Evolutionary conservation across 2,329 filamentous ascomycete species (phyloP).

Genomic region (Scytalidium sp.): DNA sequence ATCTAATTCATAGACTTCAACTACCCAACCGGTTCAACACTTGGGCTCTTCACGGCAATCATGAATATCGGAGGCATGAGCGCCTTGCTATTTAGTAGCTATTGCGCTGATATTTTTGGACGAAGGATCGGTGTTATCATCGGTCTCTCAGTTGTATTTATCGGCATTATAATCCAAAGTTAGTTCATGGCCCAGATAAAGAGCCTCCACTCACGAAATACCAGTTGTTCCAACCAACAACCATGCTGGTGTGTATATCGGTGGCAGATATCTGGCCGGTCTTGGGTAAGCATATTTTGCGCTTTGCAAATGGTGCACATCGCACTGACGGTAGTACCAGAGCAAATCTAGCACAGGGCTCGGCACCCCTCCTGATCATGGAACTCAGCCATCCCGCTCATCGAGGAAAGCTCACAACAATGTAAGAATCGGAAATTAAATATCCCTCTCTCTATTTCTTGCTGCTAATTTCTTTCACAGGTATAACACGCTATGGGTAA

Average conservation of each 20-base stretch:
- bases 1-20: constrained; percentile 13
- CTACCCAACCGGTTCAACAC: constrained; percentile 24
- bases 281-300: constrained; percentile 32
- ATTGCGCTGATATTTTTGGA: constrained; percentile 40
- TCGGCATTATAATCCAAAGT: constrained; percentile 35
- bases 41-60: constrained; percentile 39
- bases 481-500: constrained; percentile 36
- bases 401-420: constrained; percentile 30
- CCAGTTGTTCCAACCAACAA: constrained; percentile 24
- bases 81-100: constrained; percentile 40
- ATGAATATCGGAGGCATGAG: constrained; percentile 41
- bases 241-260: constrained; percentile 33
- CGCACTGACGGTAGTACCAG: too few species aligned
- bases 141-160: constrained; percentile 36
- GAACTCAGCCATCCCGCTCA: constrained; percentile 34
- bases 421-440: constrained; percentile 26
- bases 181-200: too few species aligned
- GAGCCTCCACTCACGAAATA: not conserved
- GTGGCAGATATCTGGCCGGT: constrained; percentile 28
- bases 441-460: constrained; percentile 27
- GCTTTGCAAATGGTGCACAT: constrained; percentile 39
- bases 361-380: constrained; percentile 33
- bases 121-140: constrained; percentile 40
- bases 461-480: not conserved
- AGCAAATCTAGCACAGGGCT: constrained; percentile 35